phyloP scores from a whole-genome alignment of 208 protist species.

The Wallacemonas sp. region DNA sequence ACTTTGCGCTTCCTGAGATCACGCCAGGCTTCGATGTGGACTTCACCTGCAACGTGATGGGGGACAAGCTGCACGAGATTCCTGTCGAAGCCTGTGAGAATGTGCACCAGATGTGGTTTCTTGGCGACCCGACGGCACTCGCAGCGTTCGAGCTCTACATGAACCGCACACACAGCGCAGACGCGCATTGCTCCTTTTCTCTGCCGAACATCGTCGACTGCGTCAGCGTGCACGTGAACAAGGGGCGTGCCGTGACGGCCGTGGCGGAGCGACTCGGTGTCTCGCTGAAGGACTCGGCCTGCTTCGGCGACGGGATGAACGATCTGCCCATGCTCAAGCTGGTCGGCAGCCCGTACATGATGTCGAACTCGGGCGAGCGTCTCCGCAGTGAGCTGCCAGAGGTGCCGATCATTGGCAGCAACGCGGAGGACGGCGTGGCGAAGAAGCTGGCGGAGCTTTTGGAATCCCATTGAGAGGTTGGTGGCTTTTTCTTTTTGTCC shows the following conservation, averaged over 20 bases:
- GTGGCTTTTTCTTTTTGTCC: too few species aligned
- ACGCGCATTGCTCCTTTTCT: constrained; percentile 17
- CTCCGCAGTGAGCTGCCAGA: constrained; percentile 16
- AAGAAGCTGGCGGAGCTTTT: constrained; percentile 27
- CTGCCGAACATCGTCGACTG: constrained; percentile 26
- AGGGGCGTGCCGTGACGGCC: constrained; percentile 22
- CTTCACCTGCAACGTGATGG: constrained; percentile 23
- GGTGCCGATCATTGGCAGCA: constrained; percentile 32
- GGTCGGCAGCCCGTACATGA: constrained; percentile 19
- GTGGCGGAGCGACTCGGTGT: constrained; percentile 20
- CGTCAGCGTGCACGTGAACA: constrained; percentile 22
- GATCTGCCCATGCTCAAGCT: constrained; percentile 25
- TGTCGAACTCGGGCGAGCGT: constrained; percentile 17
- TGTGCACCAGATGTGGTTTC: constrained; percentile 21
- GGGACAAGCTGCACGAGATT: constrained; percentile 20
- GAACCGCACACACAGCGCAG: neutral
- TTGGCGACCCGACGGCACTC: constrained; percentile 17
- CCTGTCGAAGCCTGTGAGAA: constrained; percentile 9
- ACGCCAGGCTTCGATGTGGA: constrained; percentile 17
- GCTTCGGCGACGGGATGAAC: constrained; percentile 33
- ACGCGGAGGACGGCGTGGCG: constrained; percentile 39
- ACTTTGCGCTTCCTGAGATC: constrained; percentile 19
- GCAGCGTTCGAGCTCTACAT: constrained; percentile 11
- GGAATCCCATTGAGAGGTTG: too few species aligned
- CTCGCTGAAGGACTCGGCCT: constrained; percentile 1